These are phyloP conservation scores for Hibiscus mutabilis DNA, from an alignment of 345 rosid genomes.

Conservation along the genomic window DNA sequence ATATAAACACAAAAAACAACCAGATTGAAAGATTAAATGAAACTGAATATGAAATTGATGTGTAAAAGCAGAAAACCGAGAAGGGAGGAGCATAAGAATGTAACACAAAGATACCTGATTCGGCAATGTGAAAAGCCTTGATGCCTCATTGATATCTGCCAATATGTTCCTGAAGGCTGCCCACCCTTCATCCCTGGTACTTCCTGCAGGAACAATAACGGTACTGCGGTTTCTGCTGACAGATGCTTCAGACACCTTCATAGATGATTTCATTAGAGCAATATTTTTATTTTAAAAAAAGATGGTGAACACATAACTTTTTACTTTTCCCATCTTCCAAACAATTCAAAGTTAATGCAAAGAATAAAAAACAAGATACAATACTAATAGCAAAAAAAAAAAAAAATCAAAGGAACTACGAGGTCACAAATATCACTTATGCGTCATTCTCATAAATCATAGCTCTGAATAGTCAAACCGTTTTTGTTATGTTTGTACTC, in stretches of 20 bases:
- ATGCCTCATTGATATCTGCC: constrained; percentile 85
- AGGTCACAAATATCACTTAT: not conserved
- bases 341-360: not conserved
- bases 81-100: constrained; percentile 12
- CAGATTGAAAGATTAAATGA: constrained; percentile 15
- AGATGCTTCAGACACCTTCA: constrained; percentile 94
- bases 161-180: constrained; percentile 87
- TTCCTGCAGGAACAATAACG: constrained; percentile 93
- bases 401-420: not conserved
- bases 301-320: not conserved
- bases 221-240: constrained; percentile 92
- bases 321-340: not conserved
- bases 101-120: constrained; percentile 50
- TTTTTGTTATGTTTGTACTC: not conserved
- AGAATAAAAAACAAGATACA: not conserved
- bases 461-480: not conserved
- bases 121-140: constrained; percentile 57
- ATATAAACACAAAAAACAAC: constrained; percentile 1
- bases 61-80: not conserved
- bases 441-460: not conserved
- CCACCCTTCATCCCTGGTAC: constrained; percentile 92
- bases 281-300: not conserved
- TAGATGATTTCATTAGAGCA: not conserved
- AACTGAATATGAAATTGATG: constrained; percentile 6
- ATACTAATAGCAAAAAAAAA: not conserved